Base-by-base conservation (phyloP, 2,329 filamentous ascomycete species). In the Ophiostoma sp. region DNA sequence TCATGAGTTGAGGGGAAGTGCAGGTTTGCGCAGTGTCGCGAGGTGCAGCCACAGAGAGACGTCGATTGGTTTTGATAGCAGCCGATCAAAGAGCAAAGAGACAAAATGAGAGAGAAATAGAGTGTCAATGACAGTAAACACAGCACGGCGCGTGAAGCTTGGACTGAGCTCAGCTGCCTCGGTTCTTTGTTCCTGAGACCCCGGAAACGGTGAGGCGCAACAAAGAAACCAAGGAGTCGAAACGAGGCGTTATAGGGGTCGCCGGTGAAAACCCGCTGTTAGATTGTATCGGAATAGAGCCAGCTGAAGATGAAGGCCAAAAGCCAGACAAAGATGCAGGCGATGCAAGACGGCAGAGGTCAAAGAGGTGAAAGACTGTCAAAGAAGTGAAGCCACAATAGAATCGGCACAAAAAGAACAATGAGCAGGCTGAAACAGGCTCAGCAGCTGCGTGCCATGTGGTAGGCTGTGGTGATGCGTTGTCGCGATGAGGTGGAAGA, bases 141-240 rank as follows among this genome's bases (percentile, higher is more conserved):
- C 13, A 20, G 11, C 6, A n/a, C 15, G 33, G 33, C 33, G 33
- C 33, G 60, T 36, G 31, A 36, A 64, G 35, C 4, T 41, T 64
- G 67, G 31, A 23, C 10, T 67, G 27, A 33, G 57, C 27, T 62
- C 5, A 33, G 27, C 27, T 8, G 27, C 13, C 15, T 27, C 57
- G 13, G 15, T 62, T 64, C 60, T 64, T 36, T 64, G 33, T 35
- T 36, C 6, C 13, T 39, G 60, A 33, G 27, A 64, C 11, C 17
- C 60, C 60, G 60, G 60, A 64, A 64, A 64, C 60, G 60, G 60
- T 39, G 35, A 39, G 20, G 20, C n/a, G 62, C 62, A 65, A 41
- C 62, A 65, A 65, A 65, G 62, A 65, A 31, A 35, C 1, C 17
- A 17, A 48, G 17, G 44, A 48, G 10, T 13, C 35, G 35, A 39